Evolutionary conservation across 306 rosid genomes (phyloP).

Genomic region (Vachellia collinsii): DNA sequence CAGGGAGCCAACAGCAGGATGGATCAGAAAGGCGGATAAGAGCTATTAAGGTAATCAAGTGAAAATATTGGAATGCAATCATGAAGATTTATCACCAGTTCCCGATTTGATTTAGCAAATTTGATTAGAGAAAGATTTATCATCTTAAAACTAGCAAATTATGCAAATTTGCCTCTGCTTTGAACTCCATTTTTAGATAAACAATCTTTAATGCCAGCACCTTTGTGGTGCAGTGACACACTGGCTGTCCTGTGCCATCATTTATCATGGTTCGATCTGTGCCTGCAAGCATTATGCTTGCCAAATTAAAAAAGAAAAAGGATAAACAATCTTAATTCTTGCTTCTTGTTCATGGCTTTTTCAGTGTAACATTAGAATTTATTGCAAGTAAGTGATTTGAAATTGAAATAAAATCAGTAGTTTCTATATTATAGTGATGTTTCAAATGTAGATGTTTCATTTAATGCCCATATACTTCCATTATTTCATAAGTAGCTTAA

Average conservation of each 20-base stretch:
- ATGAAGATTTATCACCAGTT: constrained; percentile 28
- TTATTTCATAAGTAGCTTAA: constrained; percentile 23
- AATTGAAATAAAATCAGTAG: constrained; percentile 31
- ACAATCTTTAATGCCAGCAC: not conserved
- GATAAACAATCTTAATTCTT: constrained; percentile 22
- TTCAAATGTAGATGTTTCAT: constrained; percentile 16
- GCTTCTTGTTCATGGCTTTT: constrained; percentile 19
- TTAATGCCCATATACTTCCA: constrained; percentile 14
- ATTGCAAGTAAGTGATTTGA: constrained; percentile 20
- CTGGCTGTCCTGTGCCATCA: too few species aligned
- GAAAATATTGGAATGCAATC: not conserved
- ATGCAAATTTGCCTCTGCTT: constrained; percentile 6
- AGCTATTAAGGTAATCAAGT: constrained; percentile 63
- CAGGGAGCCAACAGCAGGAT: constrained; percentile 60
- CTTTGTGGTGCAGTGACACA: too few species aligned
- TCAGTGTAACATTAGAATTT: constrained; percentile 12
- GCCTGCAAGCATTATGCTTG: too few species aligned
- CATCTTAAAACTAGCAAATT: constrained; percentile 7
- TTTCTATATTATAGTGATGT: constrained; percentile 17
- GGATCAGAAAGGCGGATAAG: constrained; percentile 49
- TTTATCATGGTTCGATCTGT: too few species aligned
- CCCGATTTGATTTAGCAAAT: constrained; percentile 14
- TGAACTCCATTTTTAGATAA: constrained; percentile 10
- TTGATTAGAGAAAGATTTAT: constrained; percentile 16
- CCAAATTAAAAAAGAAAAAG: too few species aligned